Conservation (phyloP, 192 early-diverging fungal species). For the Coemansia furcata region DNA sequence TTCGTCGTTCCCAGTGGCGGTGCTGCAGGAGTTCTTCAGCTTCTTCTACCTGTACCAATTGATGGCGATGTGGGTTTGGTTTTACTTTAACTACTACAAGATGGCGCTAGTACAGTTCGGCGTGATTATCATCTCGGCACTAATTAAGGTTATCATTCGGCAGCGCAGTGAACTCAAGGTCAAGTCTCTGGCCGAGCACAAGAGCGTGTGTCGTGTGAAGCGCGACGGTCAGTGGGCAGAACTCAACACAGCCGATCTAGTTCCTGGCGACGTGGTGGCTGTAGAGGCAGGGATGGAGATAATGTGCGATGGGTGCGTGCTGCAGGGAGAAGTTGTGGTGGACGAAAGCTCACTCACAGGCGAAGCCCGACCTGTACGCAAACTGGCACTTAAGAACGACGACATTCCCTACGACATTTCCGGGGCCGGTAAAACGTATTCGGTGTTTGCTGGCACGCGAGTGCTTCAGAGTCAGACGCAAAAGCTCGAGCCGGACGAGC, state of each 20-base stretch:
- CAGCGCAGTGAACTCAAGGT: slow-evolving; percentile 56
- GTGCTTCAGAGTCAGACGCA: slow-evolving; percentile 56
- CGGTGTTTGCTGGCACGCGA: slow-evolving; percentile 67
- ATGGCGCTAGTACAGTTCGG: slow-evolving; percentile 60
- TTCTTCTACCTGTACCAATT: slow-evolving; percentile 64
- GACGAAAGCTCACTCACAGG: slow-evolving; percentile 76
- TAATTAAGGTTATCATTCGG: slow-evolving; percentile 59
- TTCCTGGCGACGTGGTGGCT: slow-evolving; percentile 67
- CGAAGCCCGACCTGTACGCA: slow-evolving; percentile 78
- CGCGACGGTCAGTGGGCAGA: slow-evolving; percentile 62
- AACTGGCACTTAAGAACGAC: slow-evolving; percentile 65
- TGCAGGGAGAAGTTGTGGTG: slow-evolving; percentile 67
- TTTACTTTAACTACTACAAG: slow-evolving; percentile 63
- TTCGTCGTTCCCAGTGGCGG: slow-evolving; percentile 49
- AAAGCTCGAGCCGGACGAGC: slow-evolving; percentile 4
- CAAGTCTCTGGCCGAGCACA: slow-evolving; percentile 59
- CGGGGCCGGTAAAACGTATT: slow-evolving; percentile 55
- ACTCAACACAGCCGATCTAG: slow-evolving; percentile 57
- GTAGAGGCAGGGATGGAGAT: slow-evolving; percentile 50
- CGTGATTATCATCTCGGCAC: slow-evolving; percentile 57
- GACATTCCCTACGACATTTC: slow-evolving; percentile 33
- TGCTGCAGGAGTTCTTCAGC: slow-evolving; percentile 59
- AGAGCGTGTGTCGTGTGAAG: slow-evolving; percentile 47
- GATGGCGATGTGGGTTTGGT: slow-evolving; percentile 71
- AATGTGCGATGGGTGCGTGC: slow-evolving; percentile 67